A percentile compares a stretch with the other conserved stretches of the same genome.
Conservation (phyloP, 139 green algal species). For the Desmodesmus armatus region DNA sequence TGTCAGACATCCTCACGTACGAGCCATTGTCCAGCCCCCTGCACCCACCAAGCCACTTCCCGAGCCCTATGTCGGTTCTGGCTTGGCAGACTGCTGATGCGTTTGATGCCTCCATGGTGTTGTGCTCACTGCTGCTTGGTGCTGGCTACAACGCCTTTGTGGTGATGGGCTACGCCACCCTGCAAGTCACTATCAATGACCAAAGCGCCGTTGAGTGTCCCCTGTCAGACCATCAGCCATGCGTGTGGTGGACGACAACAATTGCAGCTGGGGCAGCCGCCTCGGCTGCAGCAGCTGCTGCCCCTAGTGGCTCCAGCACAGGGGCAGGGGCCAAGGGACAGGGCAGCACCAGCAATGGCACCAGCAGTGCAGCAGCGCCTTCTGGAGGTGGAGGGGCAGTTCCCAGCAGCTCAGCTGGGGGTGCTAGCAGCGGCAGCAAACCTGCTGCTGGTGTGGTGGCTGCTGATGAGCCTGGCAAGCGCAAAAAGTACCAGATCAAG, state of each 20-base stretch:
- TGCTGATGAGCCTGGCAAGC: conserved; percentile 35
- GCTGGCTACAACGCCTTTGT: conserved; percentile 87
- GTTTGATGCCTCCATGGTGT: conserved; percentile 84
- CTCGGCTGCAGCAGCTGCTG: conserved; percentile 8
- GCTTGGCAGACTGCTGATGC: conserved; percentile 82
- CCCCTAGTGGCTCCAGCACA: background rate
- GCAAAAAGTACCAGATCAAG: conserved; percentile 55
- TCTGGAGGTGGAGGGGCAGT: conserved; percentile 14
- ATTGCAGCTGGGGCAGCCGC: conserved; percentile 8
- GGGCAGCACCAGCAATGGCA: background rate
- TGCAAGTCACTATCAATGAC: conserved; percentile 71
- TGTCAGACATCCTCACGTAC: conserved; percentile 84
- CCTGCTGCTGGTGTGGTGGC: too few relatives aligned
- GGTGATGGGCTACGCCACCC: conserved; percentile 69
- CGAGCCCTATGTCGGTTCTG: conserved; percentile 76
- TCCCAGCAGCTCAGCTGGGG: background rate
- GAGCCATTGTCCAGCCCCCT: conserved; percentile 83
- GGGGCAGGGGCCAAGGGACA: background rate
- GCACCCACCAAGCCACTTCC: conserved; percentile 76
- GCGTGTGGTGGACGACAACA: conserved; percentile 40
- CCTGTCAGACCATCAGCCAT: conserved; percentile 35
- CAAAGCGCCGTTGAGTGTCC: conserved; percentile 63
- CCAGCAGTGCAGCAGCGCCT: background rate
- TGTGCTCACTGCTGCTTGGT: conserved; percentile 79
- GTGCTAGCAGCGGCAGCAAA: background rate